Conservation (phyloP, 345 rosid genomes). For the Cardamine occulta region DNA sequence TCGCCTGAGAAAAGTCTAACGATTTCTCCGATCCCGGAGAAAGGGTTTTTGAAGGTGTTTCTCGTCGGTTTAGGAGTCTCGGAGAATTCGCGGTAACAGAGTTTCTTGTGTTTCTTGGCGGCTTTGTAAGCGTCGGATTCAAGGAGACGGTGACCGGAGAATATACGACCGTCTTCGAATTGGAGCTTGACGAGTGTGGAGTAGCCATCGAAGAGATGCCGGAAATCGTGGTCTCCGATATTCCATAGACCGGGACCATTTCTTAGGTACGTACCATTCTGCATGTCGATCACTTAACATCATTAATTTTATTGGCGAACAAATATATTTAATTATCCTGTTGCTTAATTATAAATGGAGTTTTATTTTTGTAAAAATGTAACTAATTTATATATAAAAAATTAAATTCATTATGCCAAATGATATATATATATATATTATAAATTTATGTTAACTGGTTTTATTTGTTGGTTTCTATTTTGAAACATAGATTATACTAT, state of each 20-base stretch:
- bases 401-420: too few species aligned
- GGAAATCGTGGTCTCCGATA: constrained; percentile 75
- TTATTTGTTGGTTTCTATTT: neutral
- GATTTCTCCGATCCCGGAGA: constrained; percentile 69
- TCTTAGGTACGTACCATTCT: constrained; percentile 92
- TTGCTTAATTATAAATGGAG: neutral
- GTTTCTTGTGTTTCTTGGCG: constrained; percentile 63
- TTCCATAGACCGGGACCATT: constrained; percentile 97
- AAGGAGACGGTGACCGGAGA: constrained; percentile 79
- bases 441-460: too few species aligned
- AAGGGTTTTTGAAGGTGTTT: constrained; percentile 49
- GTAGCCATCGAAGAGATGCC: constrained; percentile 97
- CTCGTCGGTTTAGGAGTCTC: constrained; percentile 66
- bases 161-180: constrained; percentile 63
- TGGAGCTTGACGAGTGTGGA: constrained; percentile 75
- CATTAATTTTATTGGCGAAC: neutral
- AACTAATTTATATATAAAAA: too few species aligned
- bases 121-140: constrained; percentile 92
- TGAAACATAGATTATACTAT: neutral
- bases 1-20: constrained; percentile 83
- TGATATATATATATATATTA: too few species aligned
- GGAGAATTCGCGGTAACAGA: constrained; percentile 93
- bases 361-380: neutral
- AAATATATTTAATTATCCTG: neutral
- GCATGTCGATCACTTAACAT: constrained; percentile 45